A percentile compares a stretch with the other conserved stretches of the same genome.
These are phyloP conservation scores for Xylariaceae sp. DNA, from an alignment of 2,329 filamentous ascomycete genomes.

Conservation along the genomic window DNA sequence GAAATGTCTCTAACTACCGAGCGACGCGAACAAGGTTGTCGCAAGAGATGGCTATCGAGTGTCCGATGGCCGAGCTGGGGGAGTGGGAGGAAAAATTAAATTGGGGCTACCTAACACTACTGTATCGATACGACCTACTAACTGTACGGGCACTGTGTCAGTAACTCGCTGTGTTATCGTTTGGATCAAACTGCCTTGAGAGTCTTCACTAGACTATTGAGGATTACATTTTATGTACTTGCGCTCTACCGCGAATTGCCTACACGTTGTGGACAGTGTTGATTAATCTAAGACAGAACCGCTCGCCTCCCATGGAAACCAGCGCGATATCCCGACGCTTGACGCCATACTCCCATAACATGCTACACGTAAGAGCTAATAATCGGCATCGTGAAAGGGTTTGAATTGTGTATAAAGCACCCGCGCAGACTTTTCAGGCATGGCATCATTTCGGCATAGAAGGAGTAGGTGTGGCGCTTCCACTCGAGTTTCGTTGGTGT, in stretches of 20 bases:
- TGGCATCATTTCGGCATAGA: constrained; percentile 19
- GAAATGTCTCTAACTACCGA: background rate
- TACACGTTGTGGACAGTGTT: too few relatives aligned
- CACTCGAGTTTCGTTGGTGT: constrained; percentile 28
- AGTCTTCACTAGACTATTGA: too few relatives aligned
- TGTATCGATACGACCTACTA: constrained; percentile 15
- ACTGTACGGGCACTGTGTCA: too few relatives aligned
- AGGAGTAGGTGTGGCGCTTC: constrained; percentile 27
- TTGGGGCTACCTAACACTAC: too few relatives aligned
- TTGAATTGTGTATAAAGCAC: background rate
- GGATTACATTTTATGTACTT: too few relatives aligned
- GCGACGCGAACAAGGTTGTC: too few relatives aligned
- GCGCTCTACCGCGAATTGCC: too few relatives aligned
- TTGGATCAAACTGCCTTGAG: too few relatives aligned
- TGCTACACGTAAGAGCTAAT: constrained; percentile 5
- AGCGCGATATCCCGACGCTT: constrained; percentile 1
- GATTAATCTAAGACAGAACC: constrained; percentile 3
- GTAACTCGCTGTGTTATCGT: too few relatives aligned
- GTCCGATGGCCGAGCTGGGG: background rate
- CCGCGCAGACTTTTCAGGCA: background rate
- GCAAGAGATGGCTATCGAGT: background rate
- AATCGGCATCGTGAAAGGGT: background rate
- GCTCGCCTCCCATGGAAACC: constrained; percentile 2
- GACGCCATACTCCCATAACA: constrained; percentile 5
- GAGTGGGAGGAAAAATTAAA: constrained; percentile 16